Conservation (phyloP, 2,329 filamentous ascomycete genomes). For the Stagonosporopsis chrysanthemi region DNA sequence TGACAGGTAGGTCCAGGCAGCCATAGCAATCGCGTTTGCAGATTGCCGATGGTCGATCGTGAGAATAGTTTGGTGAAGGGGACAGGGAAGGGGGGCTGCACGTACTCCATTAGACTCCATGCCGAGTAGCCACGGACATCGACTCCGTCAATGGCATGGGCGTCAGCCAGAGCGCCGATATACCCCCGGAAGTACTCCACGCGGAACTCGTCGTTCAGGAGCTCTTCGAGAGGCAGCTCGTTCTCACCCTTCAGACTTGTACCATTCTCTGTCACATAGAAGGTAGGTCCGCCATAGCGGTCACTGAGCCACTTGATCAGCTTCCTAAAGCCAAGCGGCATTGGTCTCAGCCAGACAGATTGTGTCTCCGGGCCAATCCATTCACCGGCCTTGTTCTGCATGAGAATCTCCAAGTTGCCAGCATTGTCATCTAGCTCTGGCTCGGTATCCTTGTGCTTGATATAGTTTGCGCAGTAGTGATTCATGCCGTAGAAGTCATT, state of each 20-base stretch:
- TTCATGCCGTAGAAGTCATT: constrained; percentile 97
- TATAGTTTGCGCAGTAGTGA: constrained; percentile 89
- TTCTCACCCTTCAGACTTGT: constrained; percentile 86
- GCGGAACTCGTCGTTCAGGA: constrained; percentile 83
- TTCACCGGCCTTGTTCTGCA: constrained; percentile 74
- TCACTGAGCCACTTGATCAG: constrained; percentile 66
- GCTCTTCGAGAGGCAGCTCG: constrained; percentile 71
- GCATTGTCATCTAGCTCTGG: constrained; percentile 71
- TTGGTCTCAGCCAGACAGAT: constrained; percentile 80
- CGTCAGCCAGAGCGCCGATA: constrained; percentile 77
- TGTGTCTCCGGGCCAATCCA: constrained; percentile 84
- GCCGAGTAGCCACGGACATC: constrained; percentile 82
- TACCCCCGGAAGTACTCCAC: constrained; percentile 81
- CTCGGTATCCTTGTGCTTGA: constrained; percentile 72
- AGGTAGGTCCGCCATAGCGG: constrained; percentile 76
- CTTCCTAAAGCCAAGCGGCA: constrained; percentile 77
- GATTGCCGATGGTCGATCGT: not conserved
- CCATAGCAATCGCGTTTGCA: constrained; percentile 2
- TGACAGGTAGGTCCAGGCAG: not conserved
- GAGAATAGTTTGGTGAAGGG: not conserved
- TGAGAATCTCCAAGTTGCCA: constrained; percentile 77
- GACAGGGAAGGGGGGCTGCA: constrained; percentile 33
- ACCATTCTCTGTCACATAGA: constrained; percentile 90
- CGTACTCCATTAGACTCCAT: constrained; percentile 84
- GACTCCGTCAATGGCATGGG: constrained; percentile 75